phyloP scores from a whole-genome alignment of 345 rosid genomes.

The Triadica sebifera region DNA sequence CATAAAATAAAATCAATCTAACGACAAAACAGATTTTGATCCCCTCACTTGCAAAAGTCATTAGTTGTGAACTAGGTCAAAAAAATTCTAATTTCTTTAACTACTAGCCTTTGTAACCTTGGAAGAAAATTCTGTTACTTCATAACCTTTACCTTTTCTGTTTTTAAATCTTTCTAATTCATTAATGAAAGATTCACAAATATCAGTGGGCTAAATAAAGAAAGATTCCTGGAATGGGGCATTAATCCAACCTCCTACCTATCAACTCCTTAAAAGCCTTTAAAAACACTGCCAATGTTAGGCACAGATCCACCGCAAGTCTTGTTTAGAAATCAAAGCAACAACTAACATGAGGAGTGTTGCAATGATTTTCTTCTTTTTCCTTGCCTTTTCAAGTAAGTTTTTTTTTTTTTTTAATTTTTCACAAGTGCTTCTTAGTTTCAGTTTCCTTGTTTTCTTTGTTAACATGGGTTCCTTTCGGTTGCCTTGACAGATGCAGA shows the following conservation, averaged over 20 bases:
- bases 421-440: neutral
- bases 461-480: neutral
- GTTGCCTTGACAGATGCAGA: conserved; percentile 36
- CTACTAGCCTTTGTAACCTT: too few species aligned
- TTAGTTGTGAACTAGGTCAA: too few species aligned
- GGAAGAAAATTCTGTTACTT: neutral
- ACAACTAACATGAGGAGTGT: neutral
- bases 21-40: too few species aligned
- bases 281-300: conserved; percentile 7
- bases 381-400: conserved; percentile 28
- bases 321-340: neutral
- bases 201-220: conserved; percentile 8
- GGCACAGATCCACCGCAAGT: neutral
- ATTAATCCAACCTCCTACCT: conserved; percentile 15
- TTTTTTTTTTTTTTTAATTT: neutral
- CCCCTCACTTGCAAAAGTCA: too few species aligned
- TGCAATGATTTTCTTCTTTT: conserved; percentile 18
- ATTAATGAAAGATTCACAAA: conserved; percentile 6
- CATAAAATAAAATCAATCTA: too few species aligned
- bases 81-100: too few species aligned
- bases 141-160: conserved; percentile 2
- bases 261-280: conserved; percentile 5
- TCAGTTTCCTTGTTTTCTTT: neutral
- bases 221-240: neutral
- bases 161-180: neutral